Evolutionary conservation across 1,139 yeast genomes (phyloP).

Genomic region (Candida smagusa): DNA sequence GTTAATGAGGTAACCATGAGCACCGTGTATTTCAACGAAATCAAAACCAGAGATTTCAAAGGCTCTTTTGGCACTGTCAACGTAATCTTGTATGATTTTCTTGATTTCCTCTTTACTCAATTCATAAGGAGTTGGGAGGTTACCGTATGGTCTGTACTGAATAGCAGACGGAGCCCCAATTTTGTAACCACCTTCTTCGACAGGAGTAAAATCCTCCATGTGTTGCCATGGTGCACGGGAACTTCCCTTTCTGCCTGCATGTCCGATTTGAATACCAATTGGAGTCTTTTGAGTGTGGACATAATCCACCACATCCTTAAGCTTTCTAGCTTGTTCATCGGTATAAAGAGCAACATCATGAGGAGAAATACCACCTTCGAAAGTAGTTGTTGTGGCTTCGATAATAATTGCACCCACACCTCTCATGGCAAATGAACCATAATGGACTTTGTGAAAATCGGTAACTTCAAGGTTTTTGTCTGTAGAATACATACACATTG

Average conservation of each 20-base stretch:
- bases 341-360: constrained; percentile 51
- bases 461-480: constrained; percentile 34
- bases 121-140: constrained; percentile 27
- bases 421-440: constrained; percentile 39
- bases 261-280: constrained; percentile 56
- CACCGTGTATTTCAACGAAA: constrained; percentile 64
- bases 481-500: constrained; percentile 58
- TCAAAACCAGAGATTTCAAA: constrained; percentile 61
- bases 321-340: constrained; percentile 46
- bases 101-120: constrained; percentile 34
- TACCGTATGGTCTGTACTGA: constrained; percentile 29
- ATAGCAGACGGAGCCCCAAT: constrained; percentile 48
- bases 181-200: constrained; percentile 35
- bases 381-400: constrained; percentile 51
- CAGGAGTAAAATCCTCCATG: constrained; percentile 29
- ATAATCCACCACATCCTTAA: constrained; percentile 49
- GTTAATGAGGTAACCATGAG: constrained; percentile 67
- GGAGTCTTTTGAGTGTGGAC: constrained; percentile 50
- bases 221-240: constrained; percentile 32
- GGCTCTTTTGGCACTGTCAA: constrained; percentile 35
- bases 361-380: constrained; percentile 42
- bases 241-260: constrained; percentile 54
- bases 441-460: constrained; percentile 47
- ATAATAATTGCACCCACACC: constrained; percentile 53
- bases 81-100: constrained; percentile 32